Evolutionary conservation across 129 eudicot genomes (phyloP), one percentile per base, ranked within the genome.

Genomic region (Calendula officinalis): DNA sequence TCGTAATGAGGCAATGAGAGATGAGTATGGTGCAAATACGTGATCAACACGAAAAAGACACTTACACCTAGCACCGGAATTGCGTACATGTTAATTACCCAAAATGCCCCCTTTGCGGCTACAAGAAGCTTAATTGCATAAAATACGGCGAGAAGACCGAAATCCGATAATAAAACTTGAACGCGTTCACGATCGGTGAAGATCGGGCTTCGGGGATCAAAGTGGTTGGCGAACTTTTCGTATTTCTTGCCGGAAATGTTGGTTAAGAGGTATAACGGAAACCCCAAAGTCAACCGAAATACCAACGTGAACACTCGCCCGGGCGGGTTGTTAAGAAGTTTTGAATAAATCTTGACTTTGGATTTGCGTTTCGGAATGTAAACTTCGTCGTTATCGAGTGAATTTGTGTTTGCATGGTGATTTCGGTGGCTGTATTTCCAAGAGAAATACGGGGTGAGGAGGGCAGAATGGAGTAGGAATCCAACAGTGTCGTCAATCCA

Each of bases 11-110:
- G 82, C 14, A 77, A 34, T 0, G 82, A 45, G 6, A 73, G 77
- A 62, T 77, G 82, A 13, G 82, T 78, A 70, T 78, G 82, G 45
- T 78, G 72, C 60, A 72, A 55, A 32, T 71, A 71, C 4, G 82
- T 77, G 77, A 77, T 77, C 73, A 42, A 42, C 5, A 77, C 82
- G 14, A 77, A 77, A 38, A 73, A 71, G 0, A 52, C 70, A 13
- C 41, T 49, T 12, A 77, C 78, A 10, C 71, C 78, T 32, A 77
- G 43, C 22, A 77, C 68, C 0, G 82, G 82, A 15, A 73, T 45
- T 37, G 70, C 74, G 6, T 78, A 78, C n/a, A 78, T 73, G 46
- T 41, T 54, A 22, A 50, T 51, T n/a, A 72, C 78, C 82, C 78
- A 78, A 2, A 75, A 62, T 3, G 30, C 49, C n/a, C 82, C 78